Conservation (phyloP, 345 rosid genomes). For the Murraya paniculata region DNA sequence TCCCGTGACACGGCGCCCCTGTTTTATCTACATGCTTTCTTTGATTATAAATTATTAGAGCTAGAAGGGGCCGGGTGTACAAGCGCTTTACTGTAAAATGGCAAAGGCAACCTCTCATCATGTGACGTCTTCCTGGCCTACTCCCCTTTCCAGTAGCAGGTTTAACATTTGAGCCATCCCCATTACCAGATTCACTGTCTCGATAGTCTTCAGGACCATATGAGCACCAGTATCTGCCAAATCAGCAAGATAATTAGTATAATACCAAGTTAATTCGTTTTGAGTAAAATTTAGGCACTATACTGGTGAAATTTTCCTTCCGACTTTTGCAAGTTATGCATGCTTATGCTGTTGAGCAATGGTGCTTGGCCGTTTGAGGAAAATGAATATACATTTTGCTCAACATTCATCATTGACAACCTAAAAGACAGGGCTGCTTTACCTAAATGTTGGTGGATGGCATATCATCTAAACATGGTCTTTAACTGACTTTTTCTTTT, state of each 20-base stretch:
- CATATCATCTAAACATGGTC: neutral
- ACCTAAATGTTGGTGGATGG: neutral
- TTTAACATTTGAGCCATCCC: constrained; percentile 38
- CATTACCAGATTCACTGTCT: constrained; percentile 34
- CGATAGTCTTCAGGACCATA: constrained; percentile 60
- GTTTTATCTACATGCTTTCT: constrained; percentile 50
- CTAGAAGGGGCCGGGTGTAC: constrained; percentile 40
- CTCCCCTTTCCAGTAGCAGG: constrained; percentile 56
- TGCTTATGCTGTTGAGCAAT: neutral
- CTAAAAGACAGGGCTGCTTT: neutral
- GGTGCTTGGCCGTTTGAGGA: neutral
- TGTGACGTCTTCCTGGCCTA: constrained; percentile 54
- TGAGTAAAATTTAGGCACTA: neutral
- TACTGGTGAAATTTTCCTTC: neutral
- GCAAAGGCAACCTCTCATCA: constrained; percentile 63
- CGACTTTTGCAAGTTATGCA: neutral
- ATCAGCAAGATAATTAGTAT: constrained; percentile 6
- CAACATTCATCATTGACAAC: neutral
- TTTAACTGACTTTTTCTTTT: no score
- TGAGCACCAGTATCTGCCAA: constrained; percentile 59
- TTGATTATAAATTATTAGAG: constrained; percentile 53
- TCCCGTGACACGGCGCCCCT: constrained; percentile 52
- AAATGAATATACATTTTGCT: constrained; percentile 4
- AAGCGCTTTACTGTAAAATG: constrained; percentile 57
- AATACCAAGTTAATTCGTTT: neutral